Conservation (phyloP, 306 rosid species). For the Sicyos baderoa region DNA sequence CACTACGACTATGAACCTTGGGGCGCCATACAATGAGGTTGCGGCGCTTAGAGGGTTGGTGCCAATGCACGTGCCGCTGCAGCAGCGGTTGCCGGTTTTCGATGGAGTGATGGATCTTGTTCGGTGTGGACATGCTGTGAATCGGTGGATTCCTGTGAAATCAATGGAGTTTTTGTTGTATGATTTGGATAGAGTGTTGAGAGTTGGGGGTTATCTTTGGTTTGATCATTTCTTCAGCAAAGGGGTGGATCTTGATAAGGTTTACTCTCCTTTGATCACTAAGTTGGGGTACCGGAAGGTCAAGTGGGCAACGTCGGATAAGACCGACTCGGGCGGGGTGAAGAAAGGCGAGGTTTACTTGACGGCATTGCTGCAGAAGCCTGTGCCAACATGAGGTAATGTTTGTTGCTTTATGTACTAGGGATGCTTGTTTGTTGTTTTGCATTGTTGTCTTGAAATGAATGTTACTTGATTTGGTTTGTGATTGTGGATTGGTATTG, state of each 20-base stretch:
- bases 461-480: neutral
- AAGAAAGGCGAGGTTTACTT: constrained; percentile 75
- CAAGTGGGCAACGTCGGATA: constrained; percentile 76
- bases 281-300: constrained; percentile 82
- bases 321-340: constrained; percentile 47
- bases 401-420: neutral
- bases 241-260: constrained; percentile 59
- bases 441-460: neutral
- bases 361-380: constrained; percentile 86
- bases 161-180: constrained; percentile 71
- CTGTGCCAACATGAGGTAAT: constrained; percentile 50
- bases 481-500: neutral
- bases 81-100: constrained; percentile 78
- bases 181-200: constrained; percentile 75
- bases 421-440: neutral
- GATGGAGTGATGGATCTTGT: constrained; percentile 80
- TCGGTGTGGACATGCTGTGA: constrained; percentile 89
- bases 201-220: constrained; percentile 90
- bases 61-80: constrained; percentile 83
- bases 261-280: constrained; percentile 65
- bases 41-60: constrained; percentile 74
- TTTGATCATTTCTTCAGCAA: constrained; percentile 82
- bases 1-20: constrained; percentile 79
- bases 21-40: constrained; percentile 67
- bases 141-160: constrained; percentile 78